Base-by-base conservation (phyloP, 2,329 filamentous ascomycete genomes). In the Alternaria solani region DNA sequence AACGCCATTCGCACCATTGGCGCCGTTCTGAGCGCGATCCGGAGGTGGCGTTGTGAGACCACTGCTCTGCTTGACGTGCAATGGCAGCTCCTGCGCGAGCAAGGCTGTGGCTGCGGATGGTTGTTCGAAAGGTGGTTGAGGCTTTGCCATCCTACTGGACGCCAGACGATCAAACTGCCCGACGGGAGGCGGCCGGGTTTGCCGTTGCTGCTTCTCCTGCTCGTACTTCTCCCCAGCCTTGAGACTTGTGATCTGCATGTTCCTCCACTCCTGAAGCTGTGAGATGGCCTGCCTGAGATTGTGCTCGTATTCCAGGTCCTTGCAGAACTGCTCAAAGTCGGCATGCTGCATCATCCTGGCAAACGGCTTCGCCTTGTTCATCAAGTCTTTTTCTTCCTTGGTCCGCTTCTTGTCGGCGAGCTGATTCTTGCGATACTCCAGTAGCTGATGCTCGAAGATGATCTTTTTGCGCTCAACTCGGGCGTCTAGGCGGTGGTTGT, bases 281-380 rank as follows among this genome's bases (percentile, higher is more conserved):
- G 86, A 67, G 60, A 99, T 97, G 38, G 95, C 95, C 73, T 96
- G 89, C 2, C 95, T 89, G 18, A 99, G 83, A 68, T 97, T 96
- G 65, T 95, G 88, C 79, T 99, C 95, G 71, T 96, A 94, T 47
- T 96, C 87, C 0, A 99, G 82, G 2, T 93, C 94, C 62, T 93
- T 89, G 67, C 90, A 91, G 68, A 98, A 89, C 11, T 89, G 87
- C 64, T 96, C 91, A 72, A 96, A 98, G 77, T 99, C 95, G 47
- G 90, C 85, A 69, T 91, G 90, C 71, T 94, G 96, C 94, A 98
- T 97, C 87, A 98, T 96, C 42, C 94, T 88, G 3, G 93, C 94
- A 72, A 97, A 97, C 0, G 95, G 95, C 72, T 99, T 99, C 5
- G 93, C 91, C 76, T 96, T 97, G 80, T 94, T 94, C 16, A 97